Base-by-base conservation (phyloP, 768 basidiomycete species). In the Pisolithus marmoratus region DNA sequence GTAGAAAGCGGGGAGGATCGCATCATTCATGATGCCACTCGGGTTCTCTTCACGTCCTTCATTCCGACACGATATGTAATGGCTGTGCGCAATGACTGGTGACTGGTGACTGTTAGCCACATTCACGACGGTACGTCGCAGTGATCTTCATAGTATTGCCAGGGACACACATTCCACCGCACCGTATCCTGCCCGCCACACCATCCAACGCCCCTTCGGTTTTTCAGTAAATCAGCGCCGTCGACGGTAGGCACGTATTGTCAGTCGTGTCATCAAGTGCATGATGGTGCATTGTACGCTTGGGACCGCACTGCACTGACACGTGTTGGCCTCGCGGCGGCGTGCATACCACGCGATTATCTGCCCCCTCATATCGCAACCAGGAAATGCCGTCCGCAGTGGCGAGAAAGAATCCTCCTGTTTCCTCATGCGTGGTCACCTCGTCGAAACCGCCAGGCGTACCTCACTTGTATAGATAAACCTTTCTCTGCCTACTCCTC, bases 361-460 rank as follows among this genome's bases (percentile, higher is more conserved):
- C 66, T 59, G 48, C 64, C 64, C 58, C 34, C 56, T 56, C 62
- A 52, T 53, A 63, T 63, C 61, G 46, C 49, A 53, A 54, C 62
- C 54, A 48, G 49, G 51, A 24, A 59, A 60, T 53, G 64, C 54
- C 55, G 38, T 49, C 52, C 49, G 43, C 54, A 46, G 42, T 56
- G 20, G 54, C 54, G 34, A 34, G 15, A 12, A 15, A 34, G 34
- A 4, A 34, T 14, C 34, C 14, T 61, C 59, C 61, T 59, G 58
- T n/a, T n/a, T 44, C 44, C 56, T 19, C 50, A 53, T 57, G 59
- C 66, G 54, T 67, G 65, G 66, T 48, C 49, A 57, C 66, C 66
- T 68, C 66, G 51, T 70, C 66, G 68, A 70, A 68, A 60, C 62
- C 66, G 47, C 58, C 68, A 66, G 66, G 66, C 66, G 50, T 66